A percentile compares a stretch with the other conserved stretches of the same genome.
Conservation (phyloP, 2,329 filamentous ascomycete genomes). For the Verticillium isaacii region DNA sequence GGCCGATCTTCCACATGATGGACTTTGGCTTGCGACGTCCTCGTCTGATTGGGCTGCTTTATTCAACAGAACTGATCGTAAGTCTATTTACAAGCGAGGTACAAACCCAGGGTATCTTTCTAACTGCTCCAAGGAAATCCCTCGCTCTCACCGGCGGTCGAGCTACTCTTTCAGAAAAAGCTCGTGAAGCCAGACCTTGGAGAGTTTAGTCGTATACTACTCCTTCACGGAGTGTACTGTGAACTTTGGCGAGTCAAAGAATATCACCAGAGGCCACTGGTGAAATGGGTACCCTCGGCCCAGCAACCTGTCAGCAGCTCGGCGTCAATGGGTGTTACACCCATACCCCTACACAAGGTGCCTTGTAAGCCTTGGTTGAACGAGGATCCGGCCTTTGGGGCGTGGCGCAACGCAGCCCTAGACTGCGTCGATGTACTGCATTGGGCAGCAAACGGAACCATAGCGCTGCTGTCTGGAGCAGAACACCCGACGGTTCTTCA, state of each 20-base stretch:
- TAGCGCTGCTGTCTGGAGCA: not conserved
- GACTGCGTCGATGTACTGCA: not conserved
- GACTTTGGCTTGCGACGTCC: no score
- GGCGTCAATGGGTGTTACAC: no score
- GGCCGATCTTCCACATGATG: no score
- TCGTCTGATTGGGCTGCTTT: no score
- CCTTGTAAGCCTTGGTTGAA: not conserved
- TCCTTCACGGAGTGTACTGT: not conserved
- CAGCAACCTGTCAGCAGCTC: no score
- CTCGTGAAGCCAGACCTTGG: not conserved
- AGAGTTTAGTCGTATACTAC: not conserved
- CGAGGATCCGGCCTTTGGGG: not conserved
- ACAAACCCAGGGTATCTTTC: no score
- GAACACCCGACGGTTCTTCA: not conserved
- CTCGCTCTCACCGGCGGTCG: not conserved
- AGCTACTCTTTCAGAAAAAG: not conserved
- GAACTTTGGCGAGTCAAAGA: not conserved
- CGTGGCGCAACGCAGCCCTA: not conserved
- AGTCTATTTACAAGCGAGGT: no score
- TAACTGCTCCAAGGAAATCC: no score
- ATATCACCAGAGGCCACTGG: not conserved
- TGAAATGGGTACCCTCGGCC: not conserved
- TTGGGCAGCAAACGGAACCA: not conserved
- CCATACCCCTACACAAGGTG: no score
- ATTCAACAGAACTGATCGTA: no score